Evolutionary conservation across 2,329 filamentous ascomycete species (phyloP), one percentile per base, ranked within the genome.

Genomic region (Pestalotiopsis sp.): DNA sequence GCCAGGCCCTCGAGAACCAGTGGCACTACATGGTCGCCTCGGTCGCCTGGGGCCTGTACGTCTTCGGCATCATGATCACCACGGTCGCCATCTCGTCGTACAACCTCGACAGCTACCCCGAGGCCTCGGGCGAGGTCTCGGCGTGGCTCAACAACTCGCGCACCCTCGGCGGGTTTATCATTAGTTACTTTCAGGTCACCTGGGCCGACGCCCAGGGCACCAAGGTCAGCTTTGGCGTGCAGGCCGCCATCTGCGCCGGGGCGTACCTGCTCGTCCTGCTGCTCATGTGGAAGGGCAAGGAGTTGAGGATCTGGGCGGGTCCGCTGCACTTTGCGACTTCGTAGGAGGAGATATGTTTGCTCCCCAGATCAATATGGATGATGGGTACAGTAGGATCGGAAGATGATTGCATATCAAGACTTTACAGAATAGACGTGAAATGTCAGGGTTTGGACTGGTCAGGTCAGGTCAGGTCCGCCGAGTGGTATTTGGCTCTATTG

Each of bases 21-120:
- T 88, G 83, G 79, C 85, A 88, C 73, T 88, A 83, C 75, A 86
- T 88, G 82, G 77, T 82, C 1, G 80, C 82, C 6, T 81, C 81
- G 2, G 75, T 84, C 7, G 81, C 75, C 6, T 89, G 87, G 85
- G 87, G 85, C 0, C 75, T 88, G 13, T 87, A 88, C 70, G 83
- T 84, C 4, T 87, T 87, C 70, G 86, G 86, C 1, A 83, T 87
- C 74, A 88, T 87, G 84, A 82, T 86, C 68, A 82, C 81, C 1
- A 87, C 86, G 0, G 85, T 86, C 3, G 85, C 83, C 1, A 76
- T 87, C 36, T 85, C 82, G 68, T 82, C 84, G 7, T 89, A 88
- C 73, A 80, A 81, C 36, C 82, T 88, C 7, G 86, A 88, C 76
- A 80, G 80, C 70, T 89, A 88, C 75, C 86, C 86, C 0, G 83